These are phyloP conservation scores for Cutaneotrichosporon sp. DNA, from an alignment of 1,284 basidiomycete species.

Conservation along the genomic window DNA sequence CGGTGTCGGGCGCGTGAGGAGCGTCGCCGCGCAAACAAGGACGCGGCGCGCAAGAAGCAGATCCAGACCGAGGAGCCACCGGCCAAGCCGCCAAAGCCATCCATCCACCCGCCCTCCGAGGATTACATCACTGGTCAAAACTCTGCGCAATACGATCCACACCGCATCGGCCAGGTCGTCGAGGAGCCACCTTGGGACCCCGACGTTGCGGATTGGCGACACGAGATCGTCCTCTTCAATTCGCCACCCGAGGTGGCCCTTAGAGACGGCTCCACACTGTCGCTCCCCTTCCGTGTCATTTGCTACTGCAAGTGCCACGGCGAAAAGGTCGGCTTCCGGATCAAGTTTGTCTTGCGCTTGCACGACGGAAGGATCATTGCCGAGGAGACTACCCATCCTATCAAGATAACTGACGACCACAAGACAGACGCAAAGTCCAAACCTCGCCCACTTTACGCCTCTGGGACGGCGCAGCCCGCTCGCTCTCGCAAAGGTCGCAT, in stretches of 20 bases:
- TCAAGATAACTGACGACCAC: slow-evolving; percentile 99
- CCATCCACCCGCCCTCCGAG: slow-evolving; percentile 23
- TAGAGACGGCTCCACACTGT: slow-evolving; percentile 73
- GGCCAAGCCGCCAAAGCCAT: slow-evolving; percentile 14
- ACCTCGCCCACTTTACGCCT: slow-evolving; percentile 17
- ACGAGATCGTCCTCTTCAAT: slow-evolving; percentile 89
- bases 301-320: slow-evolving; percentile 99
- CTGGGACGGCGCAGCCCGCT: slow-evolving; percentile 18
- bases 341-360: slow-evolving; percentile 85
- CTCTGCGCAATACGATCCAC: slow-evolving; percentile 39
- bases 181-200: slow-evolving; percentile 44
- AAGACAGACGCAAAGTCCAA: slow-evolving; percentile 61
- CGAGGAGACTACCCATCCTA: slow-evolving; percentile 76
- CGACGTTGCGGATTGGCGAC: slow-evolving; percentile 37
- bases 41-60: slow-evolving; percentile 37
- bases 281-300: slow-evolving; percentile 86
- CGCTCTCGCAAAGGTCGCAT: slow-evolving; percentile 35
- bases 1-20: slow-evolving; percentile 80
- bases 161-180: slow-evolving; percentile 33
- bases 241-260: slow-evolving; percentile 89
- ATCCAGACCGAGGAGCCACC: slow-evolving; percentile 28
- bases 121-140: slow-evolving; percentile 42
- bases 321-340: slow-evolving; percentile 90
- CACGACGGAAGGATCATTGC: slow-evolving; percentile 75
- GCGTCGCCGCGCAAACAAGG: slow-evolving; percentile 43